Evolutionary conservation across 805 yeast species (phyloP).

Genomic region (Ogataea pini): DNA sequence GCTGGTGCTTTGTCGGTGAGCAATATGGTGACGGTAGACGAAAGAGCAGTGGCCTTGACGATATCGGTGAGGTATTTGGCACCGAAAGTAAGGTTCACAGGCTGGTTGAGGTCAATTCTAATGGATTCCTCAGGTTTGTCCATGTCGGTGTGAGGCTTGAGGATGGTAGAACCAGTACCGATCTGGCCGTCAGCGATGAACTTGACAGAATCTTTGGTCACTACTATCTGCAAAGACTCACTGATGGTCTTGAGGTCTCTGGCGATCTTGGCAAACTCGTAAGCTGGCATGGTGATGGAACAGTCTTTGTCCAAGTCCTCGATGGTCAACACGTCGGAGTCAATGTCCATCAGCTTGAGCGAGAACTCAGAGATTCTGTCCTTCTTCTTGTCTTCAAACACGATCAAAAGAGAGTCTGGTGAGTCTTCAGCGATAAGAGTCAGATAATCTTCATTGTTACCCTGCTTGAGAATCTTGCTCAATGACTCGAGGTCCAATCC

Average conservation of each 20-base stretch:
- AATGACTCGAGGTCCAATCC: conserved; percentile 90
- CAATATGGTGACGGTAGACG: conserved; percentile 76
- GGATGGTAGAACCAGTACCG: conserved; percentile 82
- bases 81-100: conserved; percentile 88
- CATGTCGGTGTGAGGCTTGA: conserved; percentile 81
- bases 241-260: conserved; percentile 84
- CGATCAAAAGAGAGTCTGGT: conserved; percentile 75
- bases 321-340: conserved; percentile 88
- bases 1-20: conserved; percentile 93
- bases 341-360: conserved; percentile 93
- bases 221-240: conserved; percentile 82
- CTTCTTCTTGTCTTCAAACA: conserved; percentile 87
- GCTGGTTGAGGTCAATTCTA: conserved; percentile 75
- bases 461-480: conserved; percentile 85
- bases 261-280: conserved; percentile 85
- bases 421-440: conserved; percentile 78
- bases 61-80: conserved; percentile 88
- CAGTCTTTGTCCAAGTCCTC: conserved; percentile 93
- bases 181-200: conserved; percentile 90
- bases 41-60: conserved; percentile 83
- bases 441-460: conserved; percentile 83
- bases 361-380: conserved; percentile 92
- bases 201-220: conserved; percentile 89
- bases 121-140: conserved; percentile 78
- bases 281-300: conserved; percentile 80